Evolutionary conservation across 306 rosid genomes (phyloP).

Genomic region (Quercus variabilis): DNA sequence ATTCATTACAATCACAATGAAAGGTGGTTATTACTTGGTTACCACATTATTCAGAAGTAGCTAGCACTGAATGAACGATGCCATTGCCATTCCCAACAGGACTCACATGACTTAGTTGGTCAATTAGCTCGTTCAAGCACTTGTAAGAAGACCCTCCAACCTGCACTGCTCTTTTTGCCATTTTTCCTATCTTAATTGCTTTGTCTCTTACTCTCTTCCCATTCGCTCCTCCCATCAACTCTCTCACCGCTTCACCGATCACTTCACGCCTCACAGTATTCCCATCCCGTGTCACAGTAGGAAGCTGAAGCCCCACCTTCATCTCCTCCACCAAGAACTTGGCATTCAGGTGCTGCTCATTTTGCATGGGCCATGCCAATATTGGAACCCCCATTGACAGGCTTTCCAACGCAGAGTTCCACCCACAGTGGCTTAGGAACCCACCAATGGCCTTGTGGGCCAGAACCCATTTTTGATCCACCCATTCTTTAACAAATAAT

Average conservation of each 20-base stretch:
- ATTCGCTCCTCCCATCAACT: slow-evolving; percentile 33
- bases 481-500: slow-evolving; percentile 21
- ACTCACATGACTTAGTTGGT: background rate
- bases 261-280: background rate
- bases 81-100: background rate
- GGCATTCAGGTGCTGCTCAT: slow-evolving; percentile 31
- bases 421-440: slow-evolving; percentile 39
- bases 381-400: slow-evolving; percentile 29
- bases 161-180: slow-evolving; percentile 29
- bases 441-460: slow-evolving; percentile 26
- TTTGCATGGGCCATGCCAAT: slow-evolving; percentile 32
- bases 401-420: slow-evolving; percentile 39
- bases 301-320: slow-evolving; percentile 11
- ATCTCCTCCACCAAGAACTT: slow-evolving; percentile 27
- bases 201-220: slow-evolving; percentile 30
- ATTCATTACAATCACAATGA: too few species aligned
- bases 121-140: slow-evolving; percentile 3
- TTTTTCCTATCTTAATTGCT: slow-evolving; percentile 17
- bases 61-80: background rate
- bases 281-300: background rate
- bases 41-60: too few species aligned
- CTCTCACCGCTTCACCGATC: slow-evolving; percentile 26
- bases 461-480: slow-evolving; percentile 20
- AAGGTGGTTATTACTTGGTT: too few species aligned
- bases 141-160: slow-evolving; percentile 30